Conservation (phyloP, 2,329 filamentous ascomycete genomes). For the Fusarium sp. region DNA sequence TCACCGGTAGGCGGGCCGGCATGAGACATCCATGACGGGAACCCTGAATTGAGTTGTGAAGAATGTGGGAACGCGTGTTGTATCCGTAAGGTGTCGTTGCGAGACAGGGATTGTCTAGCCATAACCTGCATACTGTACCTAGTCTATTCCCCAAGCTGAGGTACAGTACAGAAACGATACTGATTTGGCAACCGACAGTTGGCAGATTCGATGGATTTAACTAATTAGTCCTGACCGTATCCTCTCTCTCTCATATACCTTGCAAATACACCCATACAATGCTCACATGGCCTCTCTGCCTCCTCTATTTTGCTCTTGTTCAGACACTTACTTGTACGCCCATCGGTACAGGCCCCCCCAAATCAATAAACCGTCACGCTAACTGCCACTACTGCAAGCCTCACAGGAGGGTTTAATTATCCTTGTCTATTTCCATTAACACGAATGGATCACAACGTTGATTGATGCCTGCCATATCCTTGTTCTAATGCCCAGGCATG, state of each 20-base stretch:
- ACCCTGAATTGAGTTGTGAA: background rate
- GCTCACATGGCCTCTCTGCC: background rate
- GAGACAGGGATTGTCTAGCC: too few relatives aligned
- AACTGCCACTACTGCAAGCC: constrained; percentile 41
- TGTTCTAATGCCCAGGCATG: background rate
- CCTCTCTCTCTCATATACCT: background rate
- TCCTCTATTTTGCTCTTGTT: background rate
- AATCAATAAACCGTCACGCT: constrained; percentile 45
- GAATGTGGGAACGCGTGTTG: constrained; percentile 1
- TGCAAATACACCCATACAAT: background rate
- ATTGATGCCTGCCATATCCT: constrained; percentile 5
- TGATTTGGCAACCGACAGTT: background rate
- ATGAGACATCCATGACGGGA: constrained; percentile 22
- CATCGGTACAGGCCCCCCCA: constrained; percentile 20
- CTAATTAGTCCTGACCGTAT: too few relatives aligned
- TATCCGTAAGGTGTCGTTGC: too few relatives aligned
- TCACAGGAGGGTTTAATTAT: constrained; percentile 22
- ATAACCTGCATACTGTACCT: too few relatives aligned
- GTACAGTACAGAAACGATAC: too few relatives aligned
- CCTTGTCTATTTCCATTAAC: constrained; percentile 20
- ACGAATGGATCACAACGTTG: background rate
- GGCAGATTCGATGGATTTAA: background rate
- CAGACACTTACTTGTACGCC: constrained; percentile 1
- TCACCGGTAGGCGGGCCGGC: constrained; percentile 15
- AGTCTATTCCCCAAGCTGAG: too few relatives aligned